Conservation (phyloP, 768 basidiomycete species). For the Podaxis mareebaensis region DNA sequence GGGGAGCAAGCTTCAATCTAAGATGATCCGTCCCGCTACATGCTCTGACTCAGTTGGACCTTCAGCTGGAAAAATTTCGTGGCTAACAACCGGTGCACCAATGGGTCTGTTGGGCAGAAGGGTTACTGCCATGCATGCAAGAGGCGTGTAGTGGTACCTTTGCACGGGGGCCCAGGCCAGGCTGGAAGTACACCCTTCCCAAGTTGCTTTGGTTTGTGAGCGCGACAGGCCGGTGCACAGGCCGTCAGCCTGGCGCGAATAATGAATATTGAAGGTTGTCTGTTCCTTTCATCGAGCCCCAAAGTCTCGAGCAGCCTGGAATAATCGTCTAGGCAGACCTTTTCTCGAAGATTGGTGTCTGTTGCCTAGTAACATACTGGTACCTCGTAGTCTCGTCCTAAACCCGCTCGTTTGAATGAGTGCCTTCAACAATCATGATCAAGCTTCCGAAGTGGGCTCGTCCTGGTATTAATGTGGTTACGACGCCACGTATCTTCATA, state of each 20-base stretch:
- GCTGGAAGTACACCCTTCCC: neutral
- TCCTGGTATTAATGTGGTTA: neutral
- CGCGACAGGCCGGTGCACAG: neutral
- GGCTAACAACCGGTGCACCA: neutral
- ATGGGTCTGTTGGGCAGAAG: slow-evolving; percentile 2
- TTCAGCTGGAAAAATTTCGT: slow-evolving; percentile 1
- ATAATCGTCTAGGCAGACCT: slow-evolving; percentile 6
- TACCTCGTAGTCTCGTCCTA: neutral
- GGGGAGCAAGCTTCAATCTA: neutral
- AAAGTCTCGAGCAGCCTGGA: neutral
- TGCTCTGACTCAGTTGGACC: neutral
- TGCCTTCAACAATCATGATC: slow-evolving; percentile 1
- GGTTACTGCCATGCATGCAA: neutral
- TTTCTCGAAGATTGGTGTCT: slow-evolving; percentile 11
- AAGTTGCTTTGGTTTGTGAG: slow-evolving; percentile 5
- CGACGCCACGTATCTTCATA: slow-evolving; percentile 5
- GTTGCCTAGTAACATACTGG: slow-evolving; percentile 1
- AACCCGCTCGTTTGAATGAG: slow-evolving; percentile 3
- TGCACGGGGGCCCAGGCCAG: neutral
- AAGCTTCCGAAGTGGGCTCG: slow-evolving; percentile 4
- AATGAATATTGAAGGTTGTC: neutral
- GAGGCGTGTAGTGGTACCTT: neutral
- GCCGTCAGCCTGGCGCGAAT: neutral
- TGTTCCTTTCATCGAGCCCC: neutral
- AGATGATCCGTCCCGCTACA: slow-evolving; percentile 14